Evolutionary conservation across 2,329 filamentous ascomycete species (phyloP), one percentile per base, ranked within the genome.

Genomic region (Aureobasidium sp.): DNA sequence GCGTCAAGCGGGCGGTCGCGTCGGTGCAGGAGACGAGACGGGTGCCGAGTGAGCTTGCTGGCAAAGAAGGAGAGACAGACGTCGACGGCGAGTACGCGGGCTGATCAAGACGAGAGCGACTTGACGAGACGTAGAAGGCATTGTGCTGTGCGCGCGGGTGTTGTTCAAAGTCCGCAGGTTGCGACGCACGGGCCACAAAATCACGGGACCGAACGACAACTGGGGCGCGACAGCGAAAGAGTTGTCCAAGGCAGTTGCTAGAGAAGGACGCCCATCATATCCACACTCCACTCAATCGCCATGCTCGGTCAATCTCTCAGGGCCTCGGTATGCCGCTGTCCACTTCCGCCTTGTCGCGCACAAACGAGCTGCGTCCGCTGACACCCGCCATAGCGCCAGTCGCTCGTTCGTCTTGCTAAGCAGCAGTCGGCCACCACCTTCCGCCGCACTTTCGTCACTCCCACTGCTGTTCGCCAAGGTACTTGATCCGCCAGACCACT

Each of bases 361-460:
- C 11, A 3, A 15, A 5, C 20, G 42, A 51, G 20, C 36, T 52
- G 29, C 47, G 29, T 42, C 22, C 65, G 63, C 69, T 76, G 68
- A 74, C 57, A 31, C 68, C 63, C 27, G 47, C 37, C 63, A 62
- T 74, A 87, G 84, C 81, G 83, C 78, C 83, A 83, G 75, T 75
- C 83, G 73, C 75, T 86, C 74, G 79, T 79, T 76, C 83, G 84
- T 77, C 79, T 82, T 71, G 79, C 80, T 76, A 81, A 81, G 73
- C 82, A 82, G 73, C 81, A 82, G 73, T 71, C 74, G 70, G 77
- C 77, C 74, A 74, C 76, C 74, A 73, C 80, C 69, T 76, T 80
- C 72, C 82, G 82, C 75, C 83, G 85, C 73, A 84, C 82, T 73
- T 85, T 87, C 77, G 79, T 86, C 77, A 81, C 81, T 68, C 82